phyloP scores from a whole-genome alignment of 257 asterid species.

The Ehretia macrophylla region DNA sequence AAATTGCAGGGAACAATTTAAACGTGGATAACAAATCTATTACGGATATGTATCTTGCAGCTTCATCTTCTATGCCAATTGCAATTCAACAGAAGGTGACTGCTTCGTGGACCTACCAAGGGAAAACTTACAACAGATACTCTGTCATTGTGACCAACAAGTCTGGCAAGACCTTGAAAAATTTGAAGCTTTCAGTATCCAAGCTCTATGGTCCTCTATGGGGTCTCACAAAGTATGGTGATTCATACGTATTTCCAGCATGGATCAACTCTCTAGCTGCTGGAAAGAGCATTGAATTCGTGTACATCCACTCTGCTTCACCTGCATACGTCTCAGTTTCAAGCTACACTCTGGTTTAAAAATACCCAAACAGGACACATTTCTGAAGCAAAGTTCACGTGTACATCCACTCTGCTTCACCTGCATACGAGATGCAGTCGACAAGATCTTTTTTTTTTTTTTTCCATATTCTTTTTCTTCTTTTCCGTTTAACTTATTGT shows the following conservation, averaged over 20 bases:
- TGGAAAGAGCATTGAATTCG: constrained; percentile 87
- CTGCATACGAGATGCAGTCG: constrained; percentile 30
- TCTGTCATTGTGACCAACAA: constrained; percentile 63
- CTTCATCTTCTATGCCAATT: constrained; percentile 36
- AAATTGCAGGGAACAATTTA: too few species aligned
- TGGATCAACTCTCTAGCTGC: constrained; percentile 72
- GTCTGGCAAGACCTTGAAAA: constrained; percentile 69
- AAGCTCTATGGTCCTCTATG: constrained; percentile 89
- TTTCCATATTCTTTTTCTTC: constrained; percentile 2
- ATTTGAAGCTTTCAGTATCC: constrained; percentile 56
- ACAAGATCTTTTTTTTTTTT: not conserved
- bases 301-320: constrained; percentile 79
- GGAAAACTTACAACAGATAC: constrained; percentile 78
- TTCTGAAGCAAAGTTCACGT: constrained; percentile 18
- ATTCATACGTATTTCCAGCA: constrained; percentile 70
- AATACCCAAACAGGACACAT: constrained; percentile 10
- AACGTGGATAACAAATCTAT: not conserved
- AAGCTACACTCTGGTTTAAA: constrained; percentile 64
- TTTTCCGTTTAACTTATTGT: constrained; percentile 7
- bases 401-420: too few species aligned
- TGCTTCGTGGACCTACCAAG: constrained; percentile 60
- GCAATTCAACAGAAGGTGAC: constrained; percentile 53
- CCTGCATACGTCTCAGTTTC: constrained; percentile 77
- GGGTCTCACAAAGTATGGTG: constrained; percentile 78
- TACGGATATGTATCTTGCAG: constrained; percentile 22